Conservation (phyloP, 1,284 basidiomycete species). For the Boletus sp. region DNA sequence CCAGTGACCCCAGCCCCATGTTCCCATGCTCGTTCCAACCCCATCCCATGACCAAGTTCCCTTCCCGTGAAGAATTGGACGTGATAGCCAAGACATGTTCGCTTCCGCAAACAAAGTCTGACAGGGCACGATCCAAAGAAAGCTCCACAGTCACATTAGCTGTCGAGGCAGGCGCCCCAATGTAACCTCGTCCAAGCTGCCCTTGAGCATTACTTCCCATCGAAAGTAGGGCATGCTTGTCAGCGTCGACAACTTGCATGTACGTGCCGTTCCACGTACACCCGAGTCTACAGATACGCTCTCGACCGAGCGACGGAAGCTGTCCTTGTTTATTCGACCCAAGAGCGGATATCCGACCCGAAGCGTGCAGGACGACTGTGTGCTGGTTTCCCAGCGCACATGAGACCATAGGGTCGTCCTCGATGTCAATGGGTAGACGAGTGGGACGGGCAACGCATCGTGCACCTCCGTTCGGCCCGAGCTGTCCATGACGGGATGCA, state of each 20-base stretch:
- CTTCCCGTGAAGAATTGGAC: conserved; percentile 12
- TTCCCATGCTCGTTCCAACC: conserved; percentile 98
- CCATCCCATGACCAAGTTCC: conserved; percentile 71
- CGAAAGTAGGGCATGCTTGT: conserved; percentile 44
- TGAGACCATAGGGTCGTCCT: conserved; percentile 39
- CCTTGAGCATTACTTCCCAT: conserved; percentile 71
- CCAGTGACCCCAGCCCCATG: conserved; percentile 66
- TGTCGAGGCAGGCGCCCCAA: conserved; percentile 5
- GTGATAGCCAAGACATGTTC: conserved; percentile 72
- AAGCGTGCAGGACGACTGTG: conserved; percentile 56
- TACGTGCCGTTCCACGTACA: conserved; percentile 90
- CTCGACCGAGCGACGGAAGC: conserved; percentile 45
- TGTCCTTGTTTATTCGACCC: conserved; percentile 79
- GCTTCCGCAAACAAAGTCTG: conserved; percentile 63
- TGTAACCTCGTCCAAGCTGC: conserved; percentile 60
- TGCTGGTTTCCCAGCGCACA: conserved; percentile 74
- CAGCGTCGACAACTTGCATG: conserved; percentile 39
- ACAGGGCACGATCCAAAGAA: conserved; percentile 35
- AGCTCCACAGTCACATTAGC: conserved; percentile 41
- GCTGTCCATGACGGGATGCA: conserved; percentile 77
- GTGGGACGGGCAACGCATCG: conserved; percentile 27
- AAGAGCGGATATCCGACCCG: conserved; percentile 52
- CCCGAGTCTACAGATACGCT: conserved; percentile 45
- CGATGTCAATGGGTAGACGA: conserved; percentile 28
- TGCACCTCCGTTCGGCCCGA: conserved; percentile 46